Base-by-base conservation (phyloP, 768 basidiomycete genomes). In the Nidularia pulvinata region DNA sequence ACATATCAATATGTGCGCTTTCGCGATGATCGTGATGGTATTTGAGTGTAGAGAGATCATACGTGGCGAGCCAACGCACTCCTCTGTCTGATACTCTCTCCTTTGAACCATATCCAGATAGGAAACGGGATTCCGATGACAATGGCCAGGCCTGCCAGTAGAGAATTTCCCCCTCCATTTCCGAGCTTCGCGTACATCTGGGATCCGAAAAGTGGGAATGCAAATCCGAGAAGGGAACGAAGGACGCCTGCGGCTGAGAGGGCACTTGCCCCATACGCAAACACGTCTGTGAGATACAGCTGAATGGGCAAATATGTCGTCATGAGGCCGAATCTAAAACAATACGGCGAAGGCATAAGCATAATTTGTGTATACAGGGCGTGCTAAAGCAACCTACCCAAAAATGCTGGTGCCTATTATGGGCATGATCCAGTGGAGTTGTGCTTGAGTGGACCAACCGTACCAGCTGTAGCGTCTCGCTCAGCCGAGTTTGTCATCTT, bases 361-460 rank as follows among this genome's bases (percentile, higher is more conserved):
- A 30, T 30, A 30, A 30, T 30, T 30, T 4, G 25, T 30, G 25
- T 30, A 3, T 30, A 30, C 4, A 4, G 25, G 25, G 25, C 4
- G 39, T 42, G 11, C 16, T 19, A 42, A 42, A 42, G 2, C 13
- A 42, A 42, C 39, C 16, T 19, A 86, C 5, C 82, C 81, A 55
- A 78, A 85, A 48, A 86, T 80, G 5, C 73, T 76, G 1, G 87
- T 76, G 4, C 84, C 85, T 48, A 79, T 70, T 56, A 90, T 87
- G n/a, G 89, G 89, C 84, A 90, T 84, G 34, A 90, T 87, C 88
- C 87, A 90, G 59, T 90, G 88, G 0, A 82, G 57, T 46, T 68
- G 67, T 0, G 82, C 80, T 55, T 86, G 72, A 2, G 88, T 89
- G n/a, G 88, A 87, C 89, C 89, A 91, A 16, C 89, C 89, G 61